Evolutionary conservation across 2,329 filamentous ascomycete species (phyloP).

Genomic region (Colletotrichum acutatum): DNA sequence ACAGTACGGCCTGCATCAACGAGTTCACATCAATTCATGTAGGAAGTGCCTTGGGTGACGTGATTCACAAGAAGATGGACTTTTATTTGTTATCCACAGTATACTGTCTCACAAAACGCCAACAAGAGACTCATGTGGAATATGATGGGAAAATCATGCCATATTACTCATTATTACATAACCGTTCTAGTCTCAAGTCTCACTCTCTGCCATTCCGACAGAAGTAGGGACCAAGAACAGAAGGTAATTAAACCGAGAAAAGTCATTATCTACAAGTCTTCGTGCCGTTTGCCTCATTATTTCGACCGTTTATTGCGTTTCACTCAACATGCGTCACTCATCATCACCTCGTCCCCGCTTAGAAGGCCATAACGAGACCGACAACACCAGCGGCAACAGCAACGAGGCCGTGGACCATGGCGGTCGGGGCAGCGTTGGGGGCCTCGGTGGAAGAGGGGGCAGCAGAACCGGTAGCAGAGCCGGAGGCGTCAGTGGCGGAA

Average conservation of each 20-base stretch:
- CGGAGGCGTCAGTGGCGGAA: constrained; percentile 8
- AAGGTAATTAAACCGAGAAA: not conserved
- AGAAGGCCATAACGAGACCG: constrained; percentile 23
- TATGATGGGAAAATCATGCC: not conserved
- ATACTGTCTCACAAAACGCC: not conserved
- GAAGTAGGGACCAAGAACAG: not conserved
- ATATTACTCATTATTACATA: constrained; percentile 17
- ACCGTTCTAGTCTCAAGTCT: not conserved
- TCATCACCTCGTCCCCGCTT: not conserved
- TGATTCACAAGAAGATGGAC: not conserved
- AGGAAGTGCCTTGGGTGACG: not conserved
- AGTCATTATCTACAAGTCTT: constrained; percentile 14
- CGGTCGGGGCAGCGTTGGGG: constrained; percentile 18
- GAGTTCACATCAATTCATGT: not conserved
- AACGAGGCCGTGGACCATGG: constrained; percentile 8
- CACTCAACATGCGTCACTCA: not conserved
- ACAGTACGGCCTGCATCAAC: not conserved
- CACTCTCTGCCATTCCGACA: not conserved
- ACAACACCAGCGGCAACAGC: constrained; percentile 5
- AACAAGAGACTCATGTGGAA: not conserved
- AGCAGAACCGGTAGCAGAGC: not conserved
- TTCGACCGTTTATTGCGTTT: not conserved
- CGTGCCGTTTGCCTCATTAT: not conserved
- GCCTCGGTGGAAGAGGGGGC: constrained; percentile 20
- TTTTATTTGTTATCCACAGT: not conserved